A percentile compares a stretch with the other conserved stretches of the same genome.
Evolutionary conservation across 2,329 filamentous ascomycete genomes (phyloP).

Genomic region (Nigrospora sphaerica): DNA sequence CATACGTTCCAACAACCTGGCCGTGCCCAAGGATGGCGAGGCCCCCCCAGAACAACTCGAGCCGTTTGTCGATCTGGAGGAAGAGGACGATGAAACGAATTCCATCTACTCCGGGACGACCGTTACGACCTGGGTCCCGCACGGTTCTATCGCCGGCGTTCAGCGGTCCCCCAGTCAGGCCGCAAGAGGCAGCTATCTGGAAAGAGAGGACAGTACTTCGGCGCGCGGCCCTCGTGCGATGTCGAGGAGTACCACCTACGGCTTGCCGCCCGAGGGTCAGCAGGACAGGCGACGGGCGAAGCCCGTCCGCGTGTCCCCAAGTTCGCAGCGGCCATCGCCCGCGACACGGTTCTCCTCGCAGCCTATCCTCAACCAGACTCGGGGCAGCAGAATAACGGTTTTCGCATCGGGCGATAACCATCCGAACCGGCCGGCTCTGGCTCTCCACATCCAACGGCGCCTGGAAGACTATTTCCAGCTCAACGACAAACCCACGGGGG

Average conservation of each 20-base stretch:
- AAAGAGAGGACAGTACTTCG: neutral
- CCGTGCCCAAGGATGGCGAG: conserved; percentile 21
- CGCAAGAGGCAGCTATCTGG: neutral
- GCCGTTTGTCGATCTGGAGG: conserved; percentile 1
- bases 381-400: conserved; percentile 29
- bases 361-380: conserved; percentile 38
- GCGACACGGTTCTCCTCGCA: conserved; percentile 20
- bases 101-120: conserved; percentile 21
- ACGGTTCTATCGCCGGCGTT: conserved; percentile 5
- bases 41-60: neutral
- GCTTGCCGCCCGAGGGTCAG: neutral
- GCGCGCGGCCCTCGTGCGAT: neutral
- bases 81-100: conserved; percentile 14
- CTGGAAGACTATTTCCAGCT: conserved; percentile 46
- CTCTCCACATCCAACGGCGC: conserved; percentile 39
- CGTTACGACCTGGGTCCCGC: conserved; percentile 11
- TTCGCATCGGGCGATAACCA: conserved; percentile 26
- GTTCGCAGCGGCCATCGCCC: conserved; percentile 10
- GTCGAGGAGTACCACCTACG: neutral
- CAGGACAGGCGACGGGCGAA: neutral
- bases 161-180: conserved; percentile 6
- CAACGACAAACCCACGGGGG: conserved; percentile 39
- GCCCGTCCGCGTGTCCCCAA: neutral
- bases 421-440: conserved; percentile 36
- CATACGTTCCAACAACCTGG: conserved; percentile 50